Percentiles rank a stretch among this genome's conserved stretches.
These are phyloP conservation scores for Mycena galopus DNA, from an alignment of 768 basidiomycete species.

Conservation along the genomic window DNA sequence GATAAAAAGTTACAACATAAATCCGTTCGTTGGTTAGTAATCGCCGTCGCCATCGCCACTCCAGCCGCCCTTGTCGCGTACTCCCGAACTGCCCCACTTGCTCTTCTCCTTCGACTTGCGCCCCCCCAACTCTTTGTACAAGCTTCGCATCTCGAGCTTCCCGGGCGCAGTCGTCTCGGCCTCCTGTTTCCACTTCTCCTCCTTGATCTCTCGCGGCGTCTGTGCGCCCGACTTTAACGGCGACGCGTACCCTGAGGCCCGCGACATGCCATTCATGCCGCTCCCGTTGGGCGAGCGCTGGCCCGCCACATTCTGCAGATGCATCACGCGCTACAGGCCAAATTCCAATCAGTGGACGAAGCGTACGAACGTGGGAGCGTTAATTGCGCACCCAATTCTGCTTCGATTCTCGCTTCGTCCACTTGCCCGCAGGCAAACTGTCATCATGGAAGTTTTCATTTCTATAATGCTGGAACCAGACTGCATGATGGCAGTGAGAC, in stretches of 20 bases:
- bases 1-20: slow-evolving; percentile 4
- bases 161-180: slow-evolving; percentile 69
- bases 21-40: slow-evolving; percentile 32
- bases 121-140: slow-evolving; percentile 92
- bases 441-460: slow-evolving; percentile 90
- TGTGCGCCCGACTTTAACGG: slow-evolving; percentile 74
- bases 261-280: slow-evolving; percentile 47
- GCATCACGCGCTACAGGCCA: slow-evolving; percentile 63
- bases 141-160: slow-evolving; percentile 89
- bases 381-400: slow-evolving; percentile 80
- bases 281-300: slow-evolving; percentile 54
- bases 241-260: slow-evolving; percentile 63
- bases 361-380: slow-evolving; percentile 3
- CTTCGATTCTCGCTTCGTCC: slow-evolving; percentile 95
- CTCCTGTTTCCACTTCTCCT: slow-evolving; percentile 79
- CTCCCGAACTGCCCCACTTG: slow-evolving; percentile 73
- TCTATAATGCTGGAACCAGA: slow-evolving; percentile 95
- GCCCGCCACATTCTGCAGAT: slow-evolving; percentile 53
- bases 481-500: slow-evolving; percentile 53
- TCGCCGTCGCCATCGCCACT: slow-evolving; percentile 44
- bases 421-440: slow-evolving; percentile 83
- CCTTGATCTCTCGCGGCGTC: slow-evolving; percentile 83
- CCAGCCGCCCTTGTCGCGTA: slow-evolving; percentile 88
- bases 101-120: slow-evolving; percentile 83
- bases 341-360: slow-evolving; percentile 27